Percentiles rank a stretch among this genome's conserved stretches.
These are phyloP conservation scores for Metschnikowia bowlesiae DNA, from an alignment of 805 yeast species.

Conservation along the genomic window DNA sequence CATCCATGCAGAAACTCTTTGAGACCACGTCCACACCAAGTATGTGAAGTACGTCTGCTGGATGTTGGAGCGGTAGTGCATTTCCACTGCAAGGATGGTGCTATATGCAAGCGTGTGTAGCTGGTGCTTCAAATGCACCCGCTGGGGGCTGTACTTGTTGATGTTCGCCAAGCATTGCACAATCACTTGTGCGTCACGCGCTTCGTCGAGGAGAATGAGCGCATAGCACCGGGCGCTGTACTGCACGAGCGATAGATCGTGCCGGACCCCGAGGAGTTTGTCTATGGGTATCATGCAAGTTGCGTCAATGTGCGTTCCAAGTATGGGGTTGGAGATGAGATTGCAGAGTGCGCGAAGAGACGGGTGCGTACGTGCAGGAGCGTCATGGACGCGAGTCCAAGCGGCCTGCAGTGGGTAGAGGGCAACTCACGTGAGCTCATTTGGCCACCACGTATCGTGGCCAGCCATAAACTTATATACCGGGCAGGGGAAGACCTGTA, in stretches of 20 bases:
- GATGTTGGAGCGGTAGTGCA: constrained; percentile 3
- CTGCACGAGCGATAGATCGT: constrained; percentile 7
- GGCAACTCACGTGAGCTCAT: too few relatives aligned
- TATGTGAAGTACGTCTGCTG: constrained; percentile 12
- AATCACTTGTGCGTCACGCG: background rate
- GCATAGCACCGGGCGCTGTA: constrained; percentile 9
- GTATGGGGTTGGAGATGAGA: background rate
- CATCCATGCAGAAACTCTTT: constrained; percentile 3
- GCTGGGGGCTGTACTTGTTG: constrained; percentile 11
- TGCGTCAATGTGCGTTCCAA: background rate
- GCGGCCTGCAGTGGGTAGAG: too few relatives aligned
- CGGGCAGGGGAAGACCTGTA: too few relatives aligned
- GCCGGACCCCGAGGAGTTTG: constrained; percentile 1
- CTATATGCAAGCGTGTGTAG: background rate
- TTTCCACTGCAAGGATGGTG: constrained; percentile 4
- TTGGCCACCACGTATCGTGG: too few relatives aligned
- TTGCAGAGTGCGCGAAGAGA: background rate
- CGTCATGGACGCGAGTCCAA: too few relatives aligned
- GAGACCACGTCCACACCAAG: constrained; percentile 8
- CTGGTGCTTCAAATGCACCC: constrained; percentile 3
- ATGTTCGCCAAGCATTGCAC: background rate
- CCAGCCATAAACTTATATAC: too few relatives aligned
- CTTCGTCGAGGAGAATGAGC: constrained; percentile 2
- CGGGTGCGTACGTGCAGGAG: background rate
- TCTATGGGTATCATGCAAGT: background rate